phyloP scores from a whole-genome alignment of 1,284 basidiomycete species.

The Sanghuangporus weigelae region DNA sequence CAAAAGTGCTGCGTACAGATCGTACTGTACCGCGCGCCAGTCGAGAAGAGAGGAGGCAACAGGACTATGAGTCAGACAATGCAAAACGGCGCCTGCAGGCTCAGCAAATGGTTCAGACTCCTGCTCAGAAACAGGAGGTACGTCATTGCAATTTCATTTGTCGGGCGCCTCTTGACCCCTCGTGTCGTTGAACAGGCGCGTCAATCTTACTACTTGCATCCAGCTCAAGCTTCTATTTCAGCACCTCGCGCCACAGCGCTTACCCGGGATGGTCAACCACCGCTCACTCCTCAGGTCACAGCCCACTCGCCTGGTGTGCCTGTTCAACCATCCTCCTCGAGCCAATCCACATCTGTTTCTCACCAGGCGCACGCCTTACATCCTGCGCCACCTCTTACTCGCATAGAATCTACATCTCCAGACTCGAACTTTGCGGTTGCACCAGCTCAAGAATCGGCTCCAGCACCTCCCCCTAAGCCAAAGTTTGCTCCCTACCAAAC shows the following conservation, averaged over 20 bases:
- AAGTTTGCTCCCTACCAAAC: background rate
- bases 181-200: background rate
- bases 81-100: background rate
- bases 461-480: background rate
- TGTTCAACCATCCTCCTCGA: constrained; percentile 14
- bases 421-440: background rate
- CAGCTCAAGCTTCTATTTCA: background rate
- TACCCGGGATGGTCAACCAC: background rate
- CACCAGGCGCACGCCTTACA: constrained; percentile 1
- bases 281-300: background rate
- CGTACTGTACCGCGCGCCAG: background rate
- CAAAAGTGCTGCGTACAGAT: background rate
- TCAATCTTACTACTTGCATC: constrained; percentile 2
- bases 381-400: background rate
- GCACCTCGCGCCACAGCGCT: background rate
- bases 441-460: background rate
- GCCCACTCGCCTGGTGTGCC: constrained; percentile 11
- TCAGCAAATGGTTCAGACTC: background rate
- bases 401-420: background rate
- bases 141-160: background rate
- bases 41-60: constrained; percentile 5
- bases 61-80: constrained; percentile 12
- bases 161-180: background rate
- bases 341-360: constrained; percentile 14
- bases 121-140: constrained; percentile 9